Evolutionary conservation across 805 yeast genomes (phyloP), one percentile per base, ranked within the genome.

Genomic region (Yarrowia porcina): DNA sequence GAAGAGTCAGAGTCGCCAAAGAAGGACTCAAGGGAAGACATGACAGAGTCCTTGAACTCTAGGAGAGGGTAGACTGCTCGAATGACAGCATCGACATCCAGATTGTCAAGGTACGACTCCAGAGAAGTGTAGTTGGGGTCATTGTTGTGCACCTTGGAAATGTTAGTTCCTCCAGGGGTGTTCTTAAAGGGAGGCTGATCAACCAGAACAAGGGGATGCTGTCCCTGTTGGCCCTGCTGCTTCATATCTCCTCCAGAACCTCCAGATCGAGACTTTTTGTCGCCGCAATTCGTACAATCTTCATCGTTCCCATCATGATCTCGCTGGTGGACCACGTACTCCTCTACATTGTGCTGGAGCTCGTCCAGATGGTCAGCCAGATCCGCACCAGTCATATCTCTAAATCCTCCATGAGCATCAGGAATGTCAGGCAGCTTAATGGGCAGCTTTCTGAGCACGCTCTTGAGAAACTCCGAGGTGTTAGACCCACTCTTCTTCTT

Each of bases 1-100:
- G 68, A 45, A n/a, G 64, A 63, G 9, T 41, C 61, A 2, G 61
- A 7, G 9, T 56, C 61, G 20, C 68, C 52, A 23, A 67, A 36
- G 47, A 42, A 63, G 4, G 63, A 54, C n/a, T 63, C 41, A 45
- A 66, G 50, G 41, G 63, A 39, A 9, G 36, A 39, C 60, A 61
- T 49, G 28, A 63, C 61, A 11, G 64, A 41, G 41, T 63, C 65
- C 33, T 61, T 62, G 61, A 63, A 63, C 23, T 36, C 64, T 25
- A 63, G 13, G 2, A 63, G 38, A 38, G 63, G 63, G 21, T 59
- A 59, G 7, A 59, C 44, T 5, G 52, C 54, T 27, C 54, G 21
- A 18, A 59, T 59, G 15, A 45, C 63, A 3, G 61, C 47, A 18
- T 56, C 61, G 15, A 56, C 39, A 28, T 56, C 49, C 13, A 56